Base-by-base conservation (phyloP, 2,329 filamentous ascomycete species). In the Hypoxylon sp. region DNA sequence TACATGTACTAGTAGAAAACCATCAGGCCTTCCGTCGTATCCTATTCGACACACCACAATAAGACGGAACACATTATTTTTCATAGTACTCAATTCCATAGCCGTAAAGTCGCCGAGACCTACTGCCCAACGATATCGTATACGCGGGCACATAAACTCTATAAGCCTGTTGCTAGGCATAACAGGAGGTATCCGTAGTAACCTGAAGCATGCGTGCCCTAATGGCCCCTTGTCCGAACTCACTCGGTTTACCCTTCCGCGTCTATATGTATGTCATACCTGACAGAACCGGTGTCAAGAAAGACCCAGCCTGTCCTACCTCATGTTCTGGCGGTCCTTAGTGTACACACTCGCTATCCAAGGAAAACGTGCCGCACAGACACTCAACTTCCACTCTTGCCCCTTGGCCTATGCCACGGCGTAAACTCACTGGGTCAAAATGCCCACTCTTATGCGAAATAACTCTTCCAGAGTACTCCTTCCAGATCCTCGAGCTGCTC, bases 381-480 rank as follows among this genome's bases (percentile, higher is more conserved):
- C 19, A 27, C 5, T 7, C 29, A 19, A 9, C 32, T 6, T n/a
- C n/a, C 21, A 43, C 43, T 54, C 32, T 14, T 23, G 16, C 7
- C 5, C 43, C 12, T 58, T 41, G 16, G 30, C 30, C 11, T 39
- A 37, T 16, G 27, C 16, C 7, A 11, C 21, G 30, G 16, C 9
- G n/a, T 25, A 16, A n/a, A 29, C n/a, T 27, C 12, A 32, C 29
- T 25, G 16, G 5, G 21, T 23, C 37, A 12, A 27, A 34, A 30
- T 23, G 21, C 19, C 27, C 43, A 34, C 12, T 59, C 32, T 62
- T 82, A 97, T 41, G 94, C 96, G 83, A 99, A 99, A 78, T 99
- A 99, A 79, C 95, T 98, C 90, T 99, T 99, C 96, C 96, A 99
- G 55, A 99, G 83, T 50, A 99, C 96, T 55, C 96, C 96, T 74